Conservation (phyloP, 805 yeast genomes). For the Metschnikowia shivogae region DNA sequence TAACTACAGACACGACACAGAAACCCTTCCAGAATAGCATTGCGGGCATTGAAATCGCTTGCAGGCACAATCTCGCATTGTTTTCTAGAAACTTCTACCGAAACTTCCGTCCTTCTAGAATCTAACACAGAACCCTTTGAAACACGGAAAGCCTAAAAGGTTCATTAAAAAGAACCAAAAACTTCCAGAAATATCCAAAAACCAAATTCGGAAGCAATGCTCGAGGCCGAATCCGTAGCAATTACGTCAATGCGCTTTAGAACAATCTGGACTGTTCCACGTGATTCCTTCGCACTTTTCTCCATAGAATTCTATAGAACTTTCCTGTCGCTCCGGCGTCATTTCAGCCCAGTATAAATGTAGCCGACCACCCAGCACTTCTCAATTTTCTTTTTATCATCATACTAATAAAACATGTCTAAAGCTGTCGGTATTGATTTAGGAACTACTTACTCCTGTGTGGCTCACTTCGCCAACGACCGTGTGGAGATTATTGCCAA, state of each 20-base stretch:
- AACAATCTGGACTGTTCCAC: conserved; percentile 7
- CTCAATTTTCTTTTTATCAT: conserved; percentile 4
- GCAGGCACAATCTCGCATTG: too few species aligned
- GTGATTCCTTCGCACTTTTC: conserved; percentile 6
- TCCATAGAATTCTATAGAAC: conserved; percentile 16
- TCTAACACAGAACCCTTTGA: too few species aligned
- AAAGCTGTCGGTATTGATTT: conserved; percentile 33
- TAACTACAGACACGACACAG: too few species aligned
- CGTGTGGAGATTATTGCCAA: conserved; percentile 32
- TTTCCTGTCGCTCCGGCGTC: conserved; percentile 11
- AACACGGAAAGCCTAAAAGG: too few species aligned
- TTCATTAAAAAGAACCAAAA: too few species aligned
- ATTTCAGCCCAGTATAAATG: conserved; percentile 4
- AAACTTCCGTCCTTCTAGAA: too few species aligned
- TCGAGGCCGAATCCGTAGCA: not conserved
- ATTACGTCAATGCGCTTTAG: conserved; percentile 5
- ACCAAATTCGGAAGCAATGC: not conserved
- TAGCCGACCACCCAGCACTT: conserved; percentile 1
- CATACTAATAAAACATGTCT: conserved; percentile 19
- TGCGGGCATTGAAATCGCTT: too few species aligned
- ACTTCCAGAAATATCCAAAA: not conserved
- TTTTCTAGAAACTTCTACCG: too few species aligned
- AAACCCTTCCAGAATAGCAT: too few species aligned
- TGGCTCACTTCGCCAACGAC: conserved; percentile 31
- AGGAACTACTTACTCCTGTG: conserved; percentile 34